phyloP scores from a whole-genome alignment of 306 rosid species.

The Vigna hirtella region DNA sequence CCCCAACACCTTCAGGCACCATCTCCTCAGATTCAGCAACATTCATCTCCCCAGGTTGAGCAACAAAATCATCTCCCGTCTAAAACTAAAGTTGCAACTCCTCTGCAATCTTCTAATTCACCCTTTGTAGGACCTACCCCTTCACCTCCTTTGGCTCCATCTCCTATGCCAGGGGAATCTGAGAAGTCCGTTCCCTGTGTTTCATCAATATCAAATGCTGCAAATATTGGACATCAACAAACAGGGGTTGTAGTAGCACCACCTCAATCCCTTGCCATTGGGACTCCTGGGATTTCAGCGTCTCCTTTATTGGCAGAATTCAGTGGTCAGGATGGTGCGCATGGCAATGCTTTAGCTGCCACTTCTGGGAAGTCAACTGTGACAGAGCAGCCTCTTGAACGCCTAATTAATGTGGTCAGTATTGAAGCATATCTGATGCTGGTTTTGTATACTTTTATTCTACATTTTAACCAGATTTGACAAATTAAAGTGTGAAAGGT shows the following conservation, averaged over 20 bases:
- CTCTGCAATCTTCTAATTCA: conserved; percentile 82
- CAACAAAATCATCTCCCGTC: conserved; percentile 69
- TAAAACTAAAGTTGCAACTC: conserved; percentile 72
- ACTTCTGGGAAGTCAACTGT: conserved; percentile 68
- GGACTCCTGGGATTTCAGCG: conserved; percentile 98
- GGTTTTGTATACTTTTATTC: neutral
- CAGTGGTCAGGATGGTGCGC: conserved; percentile 68
- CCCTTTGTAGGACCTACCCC: conserved; percentile 87
- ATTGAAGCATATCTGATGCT: conserved; percentile 33
- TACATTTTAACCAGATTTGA: conserved; percentile 18
- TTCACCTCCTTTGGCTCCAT: conserved; percentile 89
- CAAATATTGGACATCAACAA: conserved; percentile 75
- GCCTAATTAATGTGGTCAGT: conserved; percentile 80
- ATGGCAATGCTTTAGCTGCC: conserved; percentile 60
- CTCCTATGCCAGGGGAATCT: conserved; percentile 81
- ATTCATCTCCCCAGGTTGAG: conserved; percentile 93
- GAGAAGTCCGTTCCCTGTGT: conserved; percentile 73
- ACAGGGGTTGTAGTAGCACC: conserved; percentile 57
- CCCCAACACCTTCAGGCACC: conserved; percentile 78
- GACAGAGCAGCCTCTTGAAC: conserved; percentile 89
- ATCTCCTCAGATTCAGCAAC: conserved; percentile 89
- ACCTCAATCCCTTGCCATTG: conserved; percentile 91
- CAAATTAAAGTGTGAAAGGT: conserved; percentile 31
- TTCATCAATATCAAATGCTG: conserved; percentile 69
- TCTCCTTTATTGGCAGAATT: conserved; percentile 96